These are phyloP conservation scores for Wilcoxina mikolae DNA, from an alignment of 495 filamentous ascomycete species.

Conservation along the genomic window DNA sequence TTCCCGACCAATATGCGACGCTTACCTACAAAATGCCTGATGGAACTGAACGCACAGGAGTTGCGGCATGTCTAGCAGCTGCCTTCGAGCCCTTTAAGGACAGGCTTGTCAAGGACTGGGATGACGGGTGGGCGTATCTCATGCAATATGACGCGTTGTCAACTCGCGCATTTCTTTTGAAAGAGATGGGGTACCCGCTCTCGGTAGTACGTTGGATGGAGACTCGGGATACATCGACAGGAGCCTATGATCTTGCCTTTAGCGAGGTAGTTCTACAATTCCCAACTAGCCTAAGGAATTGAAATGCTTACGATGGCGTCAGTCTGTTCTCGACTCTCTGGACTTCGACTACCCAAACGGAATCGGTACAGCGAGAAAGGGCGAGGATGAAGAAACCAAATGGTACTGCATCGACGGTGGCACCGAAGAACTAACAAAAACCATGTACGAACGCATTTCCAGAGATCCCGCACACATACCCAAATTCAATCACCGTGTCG, in stretches of 20 bases:
- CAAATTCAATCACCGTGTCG: slow-evolving; percentile 16
- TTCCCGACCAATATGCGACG: too few species aligned
- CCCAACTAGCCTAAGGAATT: too few species aligned
- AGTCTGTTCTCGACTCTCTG: slow-evolving; percentile 29
- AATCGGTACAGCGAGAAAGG: too few species aligned
- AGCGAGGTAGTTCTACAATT: too few species aligned
- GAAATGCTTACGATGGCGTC: too few species aligned
- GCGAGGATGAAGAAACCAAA: too few species aligned
- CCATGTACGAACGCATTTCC: slow-evolving; percentile 11
- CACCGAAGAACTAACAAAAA: slow-evolving; percentile 12
- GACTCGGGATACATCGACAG: slow-evolving; percentile 19
- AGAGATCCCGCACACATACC: too few species aligned
- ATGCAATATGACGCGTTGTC: slow-evolving; percentile 11
- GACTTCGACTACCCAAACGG: slow-evolving; percentile 26
- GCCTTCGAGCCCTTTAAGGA: slow-evolving; percentile 10
- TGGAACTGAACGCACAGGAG: too few species aligned
- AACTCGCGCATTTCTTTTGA: slow-evolving; percentile 1
- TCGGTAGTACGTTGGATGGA: slow-evolving; percentile 16
- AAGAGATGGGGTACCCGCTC: background rate
- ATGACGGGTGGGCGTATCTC: slow-evolving; percentile 10
- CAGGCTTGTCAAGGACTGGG: slow-evolving; percentile 2
- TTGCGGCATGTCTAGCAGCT: too few species aligned
- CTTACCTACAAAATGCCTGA: too few species aligned
- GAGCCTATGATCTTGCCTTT: slow-evolving; percentile 31
- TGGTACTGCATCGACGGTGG: slow-evolving; percentile 26